Percentiles rank a stretch among this genome's conserved stretches.
phyloP scores from a whole-genome alignment of 768 basidiomycete species.

The Phanerochaete sordida region DNA sequence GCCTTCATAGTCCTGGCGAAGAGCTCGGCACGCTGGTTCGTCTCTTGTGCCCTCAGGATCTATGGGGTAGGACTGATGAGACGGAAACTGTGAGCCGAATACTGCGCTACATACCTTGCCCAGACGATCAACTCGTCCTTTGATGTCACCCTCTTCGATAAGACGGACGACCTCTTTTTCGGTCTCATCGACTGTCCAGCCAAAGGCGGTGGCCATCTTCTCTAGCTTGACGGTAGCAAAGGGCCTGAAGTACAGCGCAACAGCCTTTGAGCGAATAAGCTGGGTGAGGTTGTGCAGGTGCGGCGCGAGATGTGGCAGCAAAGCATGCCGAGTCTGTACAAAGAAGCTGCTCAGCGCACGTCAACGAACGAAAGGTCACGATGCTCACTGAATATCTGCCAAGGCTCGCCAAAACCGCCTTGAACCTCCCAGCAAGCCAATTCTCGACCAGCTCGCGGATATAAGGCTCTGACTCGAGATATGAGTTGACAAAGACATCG shows the following conservation, averaged over 20 bases:
- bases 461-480: constrained; percentile 85
- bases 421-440: constrained; percentile 87
- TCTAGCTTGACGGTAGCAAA: constrained; percentile 81
- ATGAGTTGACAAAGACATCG: constrained; percentile 57
- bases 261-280: constrained; percentile 71
- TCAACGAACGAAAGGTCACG: constrained; percentile 11
- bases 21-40: constrained; percentile 72
- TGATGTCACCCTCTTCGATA: constrained; percentile 74
- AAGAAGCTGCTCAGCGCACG: not conserved
- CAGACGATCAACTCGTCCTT: constrained; percentile 83
- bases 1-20: constrained; percentile 74
- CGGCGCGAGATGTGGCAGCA: constrained; percentile 72
- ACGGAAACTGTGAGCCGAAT: not conserved
- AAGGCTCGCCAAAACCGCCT: constrained; percentile 72
- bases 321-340: constrained; percentile 66
- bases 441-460: constrained; percentile 82
- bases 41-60: constrained; percentile 80
- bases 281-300: constrained; percentile 66
- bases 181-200: constrained; percentile 63
- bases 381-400: constrained; percentile 60
- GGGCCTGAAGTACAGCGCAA: constrained; percentile 88
- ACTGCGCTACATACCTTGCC: constrained; percentile 67
- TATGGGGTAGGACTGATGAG: constrained; percentile 23
- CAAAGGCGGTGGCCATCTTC: constrained; percentile 84
- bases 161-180: constrained; percentile 72